Conservation (phyloP, 306 rosid genomes). For the Oemleria cerasiformis region DNA sequence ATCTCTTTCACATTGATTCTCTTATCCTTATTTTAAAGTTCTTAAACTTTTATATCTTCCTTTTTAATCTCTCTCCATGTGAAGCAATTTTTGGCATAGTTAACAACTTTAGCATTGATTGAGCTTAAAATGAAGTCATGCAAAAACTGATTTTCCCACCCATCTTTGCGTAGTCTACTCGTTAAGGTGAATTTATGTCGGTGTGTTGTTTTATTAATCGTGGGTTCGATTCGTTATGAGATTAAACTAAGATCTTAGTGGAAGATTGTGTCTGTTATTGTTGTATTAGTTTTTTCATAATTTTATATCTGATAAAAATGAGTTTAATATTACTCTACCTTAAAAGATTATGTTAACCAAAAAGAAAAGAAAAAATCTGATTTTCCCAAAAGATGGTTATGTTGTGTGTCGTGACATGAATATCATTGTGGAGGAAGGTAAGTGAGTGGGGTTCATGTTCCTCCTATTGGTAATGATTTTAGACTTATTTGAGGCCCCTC, state of each 20-base stretch:
- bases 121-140: not conserved
- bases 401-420: not conserved
- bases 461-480: not conserved
- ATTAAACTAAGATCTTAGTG: no score
- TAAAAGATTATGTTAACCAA: no score
- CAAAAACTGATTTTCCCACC: no score
- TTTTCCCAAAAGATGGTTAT: not conserved
- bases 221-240: no score
- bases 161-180: no score
- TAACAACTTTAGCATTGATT: not conserved
- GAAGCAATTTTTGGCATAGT: not conserved
- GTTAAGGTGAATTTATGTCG: no score
- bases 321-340: no score
- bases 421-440: not conserved
- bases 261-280: no score
- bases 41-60: not conserved
- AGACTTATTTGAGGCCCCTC: not conserved
- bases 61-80: not conserved
- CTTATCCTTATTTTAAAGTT: slow-evolving; percentile 1
- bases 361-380: not conserved
- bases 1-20: not conserved
- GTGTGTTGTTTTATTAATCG: no score
- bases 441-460: not conserved
- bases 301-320: no score
- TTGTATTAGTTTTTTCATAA: no score